Evolutionary conservation across 1,139 yeast species (phyloP).

Genomic region (Pichia sp.): DNA sequence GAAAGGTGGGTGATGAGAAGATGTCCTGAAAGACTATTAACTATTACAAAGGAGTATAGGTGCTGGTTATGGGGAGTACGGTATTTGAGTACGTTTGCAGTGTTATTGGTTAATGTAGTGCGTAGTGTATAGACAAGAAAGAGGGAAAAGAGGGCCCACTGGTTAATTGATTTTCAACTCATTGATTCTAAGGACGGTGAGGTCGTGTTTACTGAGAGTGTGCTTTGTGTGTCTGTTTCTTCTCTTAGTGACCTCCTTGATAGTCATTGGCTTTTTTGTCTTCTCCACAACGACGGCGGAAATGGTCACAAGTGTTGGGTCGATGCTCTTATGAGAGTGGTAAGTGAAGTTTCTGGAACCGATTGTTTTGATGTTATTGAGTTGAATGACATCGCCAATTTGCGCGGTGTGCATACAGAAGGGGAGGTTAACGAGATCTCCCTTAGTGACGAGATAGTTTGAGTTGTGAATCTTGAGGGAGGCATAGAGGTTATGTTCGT

Average conservation of each 20-base stretch:
- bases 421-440: slow-evolving; percentile 77
- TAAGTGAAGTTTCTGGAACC: slow-evolving; percentile 83
- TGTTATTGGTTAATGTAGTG: too few species aligned
- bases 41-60: neutral
- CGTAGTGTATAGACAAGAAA: too few species aligned
- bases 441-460: slow-evolving; percentile 84
- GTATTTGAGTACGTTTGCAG: too few species aligned
- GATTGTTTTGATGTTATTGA: slow-evolving; percentile 70
- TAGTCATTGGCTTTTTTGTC: slow-evolving; percentile 73
- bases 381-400: slow-evolving; percentile 70
- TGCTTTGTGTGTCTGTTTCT: slow-evolving; percentile 83
- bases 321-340: slow-evolving; percentile 43
- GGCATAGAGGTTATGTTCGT: slow-evolving; percentile 70
- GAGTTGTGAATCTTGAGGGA: slow-evolving; percentile 74
- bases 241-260: slow-evolving; percentile 62
- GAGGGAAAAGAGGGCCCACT: too few species aligned
- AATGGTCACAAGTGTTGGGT: slow-evolving; percentile 48
- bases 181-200: slow-evolving; percentile 74
- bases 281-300: slow-evolving; percentile 80
- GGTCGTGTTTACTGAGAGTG: slow-evolving; percentile 66
- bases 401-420: slow-evolving; percentile 66
- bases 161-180: slow-evolving; percentile 48
- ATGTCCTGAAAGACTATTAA: too few species aligned
- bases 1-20: too few species aligned
- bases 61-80: too few species aligned